These are phyloP conservation scores for Leccinum broughii DNA, from an alignment of 768 basidiomycete genomes.

Conservation along the genomic window DNA sequence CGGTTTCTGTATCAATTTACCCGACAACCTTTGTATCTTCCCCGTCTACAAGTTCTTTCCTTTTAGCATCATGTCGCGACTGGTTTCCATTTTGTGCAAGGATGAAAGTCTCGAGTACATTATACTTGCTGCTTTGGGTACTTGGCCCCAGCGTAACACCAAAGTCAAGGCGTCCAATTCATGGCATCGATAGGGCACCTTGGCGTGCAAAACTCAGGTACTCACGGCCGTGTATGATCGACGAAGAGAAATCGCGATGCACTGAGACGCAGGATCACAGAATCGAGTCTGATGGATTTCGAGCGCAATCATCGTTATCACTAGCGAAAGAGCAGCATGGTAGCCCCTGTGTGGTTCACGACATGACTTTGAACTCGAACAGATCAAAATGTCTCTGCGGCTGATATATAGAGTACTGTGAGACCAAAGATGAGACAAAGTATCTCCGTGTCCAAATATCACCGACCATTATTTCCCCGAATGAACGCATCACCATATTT, in stretches of 20 bases:
- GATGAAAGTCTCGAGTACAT: background rate
- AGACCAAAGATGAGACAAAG: background rate
- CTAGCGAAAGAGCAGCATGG: background rate
- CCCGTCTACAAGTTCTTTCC: background rate
- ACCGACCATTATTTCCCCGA: conserved; percentile 85
- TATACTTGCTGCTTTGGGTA: background rate
- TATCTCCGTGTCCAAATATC: too few relatives aligned
- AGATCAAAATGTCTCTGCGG: conserved; percentile 56
- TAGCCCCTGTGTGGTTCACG: background rate
- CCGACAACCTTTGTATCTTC: background rate
- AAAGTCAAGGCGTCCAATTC: background rate
- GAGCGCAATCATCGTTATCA: background rate
- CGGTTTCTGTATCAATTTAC: background rate
- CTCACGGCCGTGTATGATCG: background rate
- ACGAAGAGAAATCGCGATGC: background rate
- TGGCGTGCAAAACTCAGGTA: background rate
- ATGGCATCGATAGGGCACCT: background rate
- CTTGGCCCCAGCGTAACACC: background rate
- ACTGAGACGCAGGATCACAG: background rate
- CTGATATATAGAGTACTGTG: conserved; percentile 79
- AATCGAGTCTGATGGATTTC: background rate
- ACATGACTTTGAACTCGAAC: conserved; percentile 1
- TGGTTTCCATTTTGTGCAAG: background rate
- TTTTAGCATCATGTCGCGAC: background rate
- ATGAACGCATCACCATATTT: conserved; percentile 96